A percentile compares a stretch with the other conserved stretches of the same genome.
Conservation (phyloP, 192 early-diverging fungal genomes). For the Coemansia sp. region DNA sequence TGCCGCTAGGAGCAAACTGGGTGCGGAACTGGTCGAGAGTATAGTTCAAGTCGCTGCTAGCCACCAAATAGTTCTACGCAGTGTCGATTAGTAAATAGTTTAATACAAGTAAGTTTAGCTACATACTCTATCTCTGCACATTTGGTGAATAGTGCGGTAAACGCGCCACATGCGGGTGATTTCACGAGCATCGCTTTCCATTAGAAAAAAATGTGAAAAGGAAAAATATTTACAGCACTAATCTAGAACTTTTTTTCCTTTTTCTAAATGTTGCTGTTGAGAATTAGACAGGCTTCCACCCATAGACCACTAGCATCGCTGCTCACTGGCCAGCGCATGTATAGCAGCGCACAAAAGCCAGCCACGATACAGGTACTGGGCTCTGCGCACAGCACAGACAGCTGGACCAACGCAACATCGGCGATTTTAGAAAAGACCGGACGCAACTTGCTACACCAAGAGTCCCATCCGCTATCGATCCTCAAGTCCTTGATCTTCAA, state of each 20-base stretch:
- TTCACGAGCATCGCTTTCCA: conserved; percentile 56
- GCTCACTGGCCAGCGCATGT: conserved; percentile 1
- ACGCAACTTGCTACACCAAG: conserved; percentile 71
- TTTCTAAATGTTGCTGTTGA: background rate
- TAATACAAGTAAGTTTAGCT: background rate
- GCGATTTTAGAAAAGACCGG: conserved; percentile 73
- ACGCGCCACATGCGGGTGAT: conserved; percentile 76
- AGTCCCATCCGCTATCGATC: conserved; percentile 83
- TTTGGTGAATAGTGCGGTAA: conserved; percentile 84
- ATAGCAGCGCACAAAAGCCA: background rate
- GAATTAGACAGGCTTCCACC: no score
- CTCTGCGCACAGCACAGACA: conserved; percentile 53
- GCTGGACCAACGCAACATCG: conserved; percentile 73
- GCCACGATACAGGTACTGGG: conserved; percentile 22
- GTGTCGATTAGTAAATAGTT: background rate
- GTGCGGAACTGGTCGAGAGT: conserved; percentile 75
- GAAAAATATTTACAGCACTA: conserved; percentile 1
- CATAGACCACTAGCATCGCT: no score
- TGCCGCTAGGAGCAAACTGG: conserved; percentile 65
- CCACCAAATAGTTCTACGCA: conserved; percentile 74
- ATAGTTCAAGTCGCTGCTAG: conserved; percentile 75
- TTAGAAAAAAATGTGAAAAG: background rate
- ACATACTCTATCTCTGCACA: conserved; percentile 77
- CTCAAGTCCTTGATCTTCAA: conserved; percentile 75
- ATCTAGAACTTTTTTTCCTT: background rate